Evolutionary conservation across 2,329 filamentous ascomycete species (phyloP).

Genomic region (Penicillium digitatum): DNA sequence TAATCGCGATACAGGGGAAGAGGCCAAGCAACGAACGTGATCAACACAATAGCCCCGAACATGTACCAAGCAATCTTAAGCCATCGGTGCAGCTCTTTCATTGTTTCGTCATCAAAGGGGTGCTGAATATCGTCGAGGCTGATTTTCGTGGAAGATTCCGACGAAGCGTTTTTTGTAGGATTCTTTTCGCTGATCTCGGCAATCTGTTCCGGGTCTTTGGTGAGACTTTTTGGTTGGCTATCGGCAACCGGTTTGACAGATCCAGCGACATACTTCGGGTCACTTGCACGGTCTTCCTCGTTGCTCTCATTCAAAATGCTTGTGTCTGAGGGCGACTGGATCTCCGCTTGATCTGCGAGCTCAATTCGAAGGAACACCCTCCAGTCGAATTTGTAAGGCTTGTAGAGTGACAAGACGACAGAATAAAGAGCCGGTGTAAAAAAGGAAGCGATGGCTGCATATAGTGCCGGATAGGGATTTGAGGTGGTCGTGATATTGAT

Average conservation of each 20-base stretch:
- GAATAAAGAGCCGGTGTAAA: constrained; percentile 49
- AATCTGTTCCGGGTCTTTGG: constrained; percentile 2
- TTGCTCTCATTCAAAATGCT: constrained; percentile 9
- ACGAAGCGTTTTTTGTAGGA: not conserved
- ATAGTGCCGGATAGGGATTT: constrained; percentile 42
- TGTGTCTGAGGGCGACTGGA: constrained; percentile 15
- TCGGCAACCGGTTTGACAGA: not conserved
- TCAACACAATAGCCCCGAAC: constrained; percentile 43
- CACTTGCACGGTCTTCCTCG: constrained; percentile 3
- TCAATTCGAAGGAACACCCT: constrained; percentile 48
- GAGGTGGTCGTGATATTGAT: constrained; percentile 44
- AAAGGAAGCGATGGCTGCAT: constrained; percentile 45
- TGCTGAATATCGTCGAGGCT: constrained; percentile 44
- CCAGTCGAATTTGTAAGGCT: constrained; percentile 43
- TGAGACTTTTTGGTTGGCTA: not conserved
- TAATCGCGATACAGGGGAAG: constrained; percentile 50
- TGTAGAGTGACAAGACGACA: constrained; percentile 43
- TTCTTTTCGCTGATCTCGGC: not conserved
- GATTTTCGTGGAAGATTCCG: constrained; percentile 5
- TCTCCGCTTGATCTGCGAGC: constrained; percentile 40
- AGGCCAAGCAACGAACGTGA: constrained; percentile 49
- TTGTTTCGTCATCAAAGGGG: constrained; percentile 40
- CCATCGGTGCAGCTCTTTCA: constrained; percentile 38
- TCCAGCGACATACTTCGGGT: not conserved
- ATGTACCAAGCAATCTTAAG: constrained; percentile 41